Base-by-base conservation (phyloP, 441 rosid genomes). In the Isatis lusitanica region DNA sequence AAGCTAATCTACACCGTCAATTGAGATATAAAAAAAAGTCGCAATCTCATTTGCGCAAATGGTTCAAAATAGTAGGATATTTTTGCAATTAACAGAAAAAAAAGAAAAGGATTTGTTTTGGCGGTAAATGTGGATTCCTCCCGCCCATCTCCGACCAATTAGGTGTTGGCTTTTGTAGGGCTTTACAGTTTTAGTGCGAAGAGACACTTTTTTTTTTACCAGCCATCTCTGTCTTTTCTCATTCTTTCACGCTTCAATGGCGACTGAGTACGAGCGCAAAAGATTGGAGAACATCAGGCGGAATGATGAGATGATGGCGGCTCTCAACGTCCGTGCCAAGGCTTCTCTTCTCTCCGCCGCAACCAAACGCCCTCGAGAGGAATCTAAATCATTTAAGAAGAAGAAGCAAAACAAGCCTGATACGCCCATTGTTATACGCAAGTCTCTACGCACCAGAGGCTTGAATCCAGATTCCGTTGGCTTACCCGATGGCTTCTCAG, bases 271-370 rank as follows among this genome's bases (percentile, higher is more conserved):
- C 75, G 98, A 92, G 79, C 84, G 85, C 13, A 78, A 75, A 71
- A 82, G 97, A 78, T 85, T 88, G 33, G 90, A 87, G 75, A 90
- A 90, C 83, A 94, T 92, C 44, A 83, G 80, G 63, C 82, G 94
- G 47, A 90, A 94, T 52, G 89, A 78, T 6, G 84, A 94, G 75
- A 86, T 85, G 88, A 48, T 93, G 74, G 90, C 96, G 8, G 78
- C 93, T 11, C 89, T 91, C 59, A 84, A 88, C 1, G 73, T 91
- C 77, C 89, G 38, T 0, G 74, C 89, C 68, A 79, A 68, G 61
- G 89, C 82, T 43, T 73, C 91, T 69, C 75, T 77, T 15, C 87
- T 90, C 81, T 78, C 90, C 28, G 75, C 86, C 40, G 62, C 83
- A 26, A 31, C 86, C 66, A 91, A 86, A 69, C 90, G 93, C 72